Evolutionary conservation across 2,329 filamentous ascomycete species (phyloP).

Genomic region (Orbilia brochopaga): DNA sequence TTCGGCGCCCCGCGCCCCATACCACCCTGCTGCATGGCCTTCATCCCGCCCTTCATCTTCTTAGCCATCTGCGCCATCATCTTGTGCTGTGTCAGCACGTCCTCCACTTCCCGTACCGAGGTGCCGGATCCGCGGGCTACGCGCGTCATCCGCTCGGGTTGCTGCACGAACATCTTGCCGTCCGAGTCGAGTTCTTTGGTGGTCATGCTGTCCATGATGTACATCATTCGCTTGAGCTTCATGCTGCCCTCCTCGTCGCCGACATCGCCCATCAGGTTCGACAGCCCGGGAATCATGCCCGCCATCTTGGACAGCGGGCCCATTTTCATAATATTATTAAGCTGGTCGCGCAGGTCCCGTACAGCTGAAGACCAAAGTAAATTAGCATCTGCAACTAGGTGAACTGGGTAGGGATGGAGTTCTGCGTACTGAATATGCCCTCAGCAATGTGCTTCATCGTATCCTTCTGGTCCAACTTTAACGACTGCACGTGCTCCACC

Average conservation of each 20-base stretch:
- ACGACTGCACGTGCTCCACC: slow-evolving; percentile 92
- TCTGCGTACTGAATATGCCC: slow-evolving; percentile 75
- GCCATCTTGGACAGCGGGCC: slow-evolving; percentile 96
- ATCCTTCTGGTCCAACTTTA: slow-evolving; percentile 96
- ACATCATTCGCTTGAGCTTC: slow-evolving; percentile 97
- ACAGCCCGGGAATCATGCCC: slow-evolving; percentile 96
- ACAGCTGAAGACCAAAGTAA: slow-evolving; percentile 65
- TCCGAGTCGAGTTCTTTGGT: slow-evolving; percentile 93
- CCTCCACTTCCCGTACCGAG: slow-evolving; percentile 89
- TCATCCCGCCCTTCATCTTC: slow-evolving; percentile 97
- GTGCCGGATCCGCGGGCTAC: slow-evolving; percentile 90
- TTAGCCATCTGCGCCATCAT: slow-evolving; percentile 99
- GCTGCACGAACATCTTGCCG: slow-evolving; percentile 89
- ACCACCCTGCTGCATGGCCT: slow-evolving; percentile 94
- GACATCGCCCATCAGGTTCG: slow-evolving; percentile 91
- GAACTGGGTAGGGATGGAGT: background rate
- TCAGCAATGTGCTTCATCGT: slow-evolving; percentile 99
- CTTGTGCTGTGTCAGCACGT: slow-evolving; percentile 93
- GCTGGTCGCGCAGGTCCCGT: slow-evolving; percentile 89
- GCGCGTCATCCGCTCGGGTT: slow-evolving; percentile 89
- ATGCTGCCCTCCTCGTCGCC: slow-evolving; percentile 94
- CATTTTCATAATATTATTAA: slow-evolving; percentile 99
- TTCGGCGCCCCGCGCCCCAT: slow-evolving; percentile 88
- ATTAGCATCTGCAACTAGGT: background rate
- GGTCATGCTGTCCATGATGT: slow-evolving; percentile 98